A percentile compares a stretch with the other conserved stretches of the same genome.
Conservation (phyloP, 148 eudicot species). For the Camellia granthamiana region DNA sequence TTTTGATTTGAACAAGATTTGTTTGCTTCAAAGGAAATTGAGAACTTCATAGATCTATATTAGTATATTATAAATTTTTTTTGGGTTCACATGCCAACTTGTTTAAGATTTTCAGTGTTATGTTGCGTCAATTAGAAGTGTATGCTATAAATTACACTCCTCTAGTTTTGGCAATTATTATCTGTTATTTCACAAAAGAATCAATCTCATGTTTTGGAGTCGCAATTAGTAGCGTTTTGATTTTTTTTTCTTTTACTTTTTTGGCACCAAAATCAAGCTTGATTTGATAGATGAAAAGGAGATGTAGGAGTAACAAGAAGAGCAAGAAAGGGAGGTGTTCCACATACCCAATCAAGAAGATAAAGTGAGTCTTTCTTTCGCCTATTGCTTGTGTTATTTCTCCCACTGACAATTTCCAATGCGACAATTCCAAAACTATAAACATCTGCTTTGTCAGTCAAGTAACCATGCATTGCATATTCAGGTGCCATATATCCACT, state of each 20-base stretch:
- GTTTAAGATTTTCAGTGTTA: too few species aligned
- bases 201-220: too few species aligned
- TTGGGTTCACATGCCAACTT: too few species aligned
- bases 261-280: too few species aligned
- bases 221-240: not conserved
- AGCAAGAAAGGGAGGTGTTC: not conserved
- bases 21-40: not conserved
- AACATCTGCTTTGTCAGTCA: slow-evolving; percentile 47
- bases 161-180: too few species aligned
- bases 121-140: too few species aligned
- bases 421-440: slow-evolving; percentile 41
- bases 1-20: too few species aligned
- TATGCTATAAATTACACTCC: too few species aligned
- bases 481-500: slow-evolving; percentile 59
- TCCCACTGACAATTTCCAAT: slow-evolving; percentile 33
- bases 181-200: not conserved
- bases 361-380: slow-evolving; percentile 24
- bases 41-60: too few species aligned
- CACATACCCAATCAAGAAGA: slow-evolving; percentile 43
- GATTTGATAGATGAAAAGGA: not conserved
- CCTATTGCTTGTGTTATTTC: slow-evolving; percentile 21
- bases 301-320: not conserved
- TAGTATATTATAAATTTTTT: too few species aligned
- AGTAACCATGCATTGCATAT: slow-evolving; percentile 43
- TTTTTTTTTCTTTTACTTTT: too few species aligned